Conservation (phyloP, 306 rosid genomes). For the Arachis stenosperma region DNA sequence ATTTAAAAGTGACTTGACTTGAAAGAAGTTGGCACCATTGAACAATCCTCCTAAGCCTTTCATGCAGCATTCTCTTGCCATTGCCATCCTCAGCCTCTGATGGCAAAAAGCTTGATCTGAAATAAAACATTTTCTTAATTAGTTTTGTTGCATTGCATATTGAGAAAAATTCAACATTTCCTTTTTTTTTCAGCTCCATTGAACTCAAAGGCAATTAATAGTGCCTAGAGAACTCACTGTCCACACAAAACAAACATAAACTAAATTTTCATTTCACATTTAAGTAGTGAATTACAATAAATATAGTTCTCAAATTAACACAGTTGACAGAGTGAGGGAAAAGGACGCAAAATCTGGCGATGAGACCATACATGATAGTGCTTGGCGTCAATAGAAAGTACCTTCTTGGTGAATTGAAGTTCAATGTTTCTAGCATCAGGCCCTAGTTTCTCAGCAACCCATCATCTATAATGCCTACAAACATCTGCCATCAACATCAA, state of each 20-base stretch:
- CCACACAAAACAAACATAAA: constrained; percentile 20
- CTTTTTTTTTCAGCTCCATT: too few species aligned
- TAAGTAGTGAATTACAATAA: background rate
- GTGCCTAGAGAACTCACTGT: constrained; percentile 87
- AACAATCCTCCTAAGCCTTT: too few species aligned
- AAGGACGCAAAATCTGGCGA: constrained; percentile 65
- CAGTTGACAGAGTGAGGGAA: background rate
- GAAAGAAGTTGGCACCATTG: too few species aligned
- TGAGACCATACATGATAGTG: constrained; percentile 98
- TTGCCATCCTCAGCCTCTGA: too few species aligned
- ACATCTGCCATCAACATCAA: constrained; percentile 55
- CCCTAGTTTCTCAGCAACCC: constrained; percentile 93
- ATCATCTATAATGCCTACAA: constrained; percentile 95
- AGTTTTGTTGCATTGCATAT: too few species aligned
- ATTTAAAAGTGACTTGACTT: too few species aligned
- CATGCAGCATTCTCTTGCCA: too few species aligned
- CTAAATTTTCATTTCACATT: background rate
- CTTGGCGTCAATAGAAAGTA: constrained; percentile 77
- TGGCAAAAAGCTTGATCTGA: too few species aligned
- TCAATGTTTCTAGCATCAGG: constrained; percentile 59
- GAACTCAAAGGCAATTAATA: constrained; percentile 1
- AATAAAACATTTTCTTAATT: too few species aligned
- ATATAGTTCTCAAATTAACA: background rate
- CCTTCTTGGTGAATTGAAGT: constrained; percentile 75
- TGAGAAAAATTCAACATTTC: too few species aligned